Conservation (phyloP, 495 filamentous ascomycete species). For the Friedmanniomyces simplex region DNA sequence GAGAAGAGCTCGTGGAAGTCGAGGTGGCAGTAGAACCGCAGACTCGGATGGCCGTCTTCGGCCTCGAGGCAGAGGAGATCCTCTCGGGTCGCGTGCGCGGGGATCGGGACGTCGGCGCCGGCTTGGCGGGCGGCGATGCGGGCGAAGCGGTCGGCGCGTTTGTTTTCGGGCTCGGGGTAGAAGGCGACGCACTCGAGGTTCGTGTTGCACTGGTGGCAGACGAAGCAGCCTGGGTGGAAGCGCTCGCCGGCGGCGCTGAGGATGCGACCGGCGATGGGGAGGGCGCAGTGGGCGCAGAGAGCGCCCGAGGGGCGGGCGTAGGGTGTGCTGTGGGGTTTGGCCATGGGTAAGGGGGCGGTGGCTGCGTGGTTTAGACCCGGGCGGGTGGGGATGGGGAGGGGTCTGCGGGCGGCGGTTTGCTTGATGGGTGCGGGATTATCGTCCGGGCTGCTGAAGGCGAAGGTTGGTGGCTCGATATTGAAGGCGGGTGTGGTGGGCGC, state of each 20-base stretch:
- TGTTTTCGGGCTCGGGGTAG: slow-evolving; percentile 73
- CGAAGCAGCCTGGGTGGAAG: slow-evolving; percentile 91
- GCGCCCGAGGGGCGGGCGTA: slow-evolving; percentile 50
- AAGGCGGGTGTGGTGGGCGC: slow-evolving; percentile 22
- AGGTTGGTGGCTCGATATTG: slow-evolving; percentile 18
- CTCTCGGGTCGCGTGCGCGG: slow-evolving; percentile 30
- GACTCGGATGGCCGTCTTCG: slow-evolving; percentile 54
- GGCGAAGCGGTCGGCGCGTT: slow-evolving; percentile 57
- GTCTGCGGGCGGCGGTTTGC: slow-evolving; percentile 2
- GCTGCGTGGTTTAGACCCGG: slow-evolving; percentile 28
- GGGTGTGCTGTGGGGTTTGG: slow-evolving; percentile 38
- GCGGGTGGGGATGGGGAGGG: slow-evolving; percentile 27
- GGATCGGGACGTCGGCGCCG: slow-evolving; percentile 48
- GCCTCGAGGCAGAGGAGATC: slow-evolving; percentile 35
- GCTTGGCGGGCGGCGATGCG: slow-evolving; percentile 49
- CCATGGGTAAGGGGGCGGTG: slow-evolving; percentile 28
- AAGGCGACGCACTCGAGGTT: slow-evolving; percentile 90
- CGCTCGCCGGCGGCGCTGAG: slow-evolving; percentile 67
- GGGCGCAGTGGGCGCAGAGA: slow-evolving; percentile 70
- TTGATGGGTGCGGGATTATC: slow-evolving; percentile 8
- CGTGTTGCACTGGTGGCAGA: slow-evolving; percentile 79
- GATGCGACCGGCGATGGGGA: slow-evolving; percentile 80
- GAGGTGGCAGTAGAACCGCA: slow-evolving; percentile 92
- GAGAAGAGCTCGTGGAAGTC: slow-evolving; percentile 95
- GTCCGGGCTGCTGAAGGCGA: slow-evolving; percentile 36